phyloP scores from a whole-genome alignment of 768 basidiomycete genomes.

The Dacryopinax spathularia region DNA sequence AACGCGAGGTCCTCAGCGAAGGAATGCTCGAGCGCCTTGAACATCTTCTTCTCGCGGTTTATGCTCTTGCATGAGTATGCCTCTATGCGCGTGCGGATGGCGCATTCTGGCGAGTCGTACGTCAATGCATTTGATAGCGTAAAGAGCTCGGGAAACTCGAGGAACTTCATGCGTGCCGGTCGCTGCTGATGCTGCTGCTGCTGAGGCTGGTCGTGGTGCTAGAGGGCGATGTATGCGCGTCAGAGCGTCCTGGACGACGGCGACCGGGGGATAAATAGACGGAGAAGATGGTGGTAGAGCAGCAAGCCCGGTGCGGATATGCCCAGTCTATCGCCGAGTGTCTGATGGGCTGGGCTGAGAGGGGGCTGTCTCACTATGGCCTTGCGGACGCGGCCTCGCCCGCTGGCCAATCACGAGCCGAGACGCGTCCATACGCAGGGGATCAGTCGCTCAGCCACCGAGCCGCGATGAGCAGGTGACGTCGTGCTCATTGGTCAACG shows the following conservation, averaged over 20 bases:
- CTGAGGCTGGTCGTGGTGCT: neutral
- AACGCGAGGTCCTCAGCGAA: constrained; percentile 64
- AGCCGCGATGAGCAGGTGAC: neutral
- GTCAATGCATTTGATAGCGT: constrained; percentile 64
- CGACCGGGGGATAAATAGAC: neutral
- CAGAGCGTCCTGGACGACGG: neutral
- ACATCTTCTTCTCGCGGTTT: constrained; percentile 91
- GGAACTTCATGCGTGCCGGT: constrained; percentile 63
- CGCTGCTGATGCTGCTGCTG: too few species aligned
- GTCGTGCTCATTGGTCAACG: neutral
- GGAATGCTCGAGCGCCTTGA: constrained; percentile 77
- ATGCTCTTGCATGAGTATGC: constrained; percentile 97
- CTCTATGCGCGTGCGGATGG: constrained; percentile 83
- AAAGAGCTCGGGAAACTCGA: constrained; percentile 67
- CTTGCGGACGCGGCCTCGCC: neutral
- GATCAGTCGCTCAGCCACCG: neutral
- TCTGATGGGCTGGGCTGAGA: neutral
- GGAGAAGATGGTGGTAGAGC: neutral
- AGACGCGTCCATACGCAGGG: neutral
- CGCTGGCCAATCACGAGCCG: neutral
- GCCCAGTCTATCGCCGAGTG: neutral
- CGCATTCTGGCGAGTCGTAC: constrained; percentile 74
- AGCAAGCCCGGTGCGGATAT: neutral
- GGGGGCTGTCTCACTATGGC: neutral
- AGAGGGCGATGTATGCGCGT: neutral